Evolutionary conservation across 2,329 filamentous ascomycete species (phyloP).

Genomic region (Mycosphaerella sp.): DNA sequence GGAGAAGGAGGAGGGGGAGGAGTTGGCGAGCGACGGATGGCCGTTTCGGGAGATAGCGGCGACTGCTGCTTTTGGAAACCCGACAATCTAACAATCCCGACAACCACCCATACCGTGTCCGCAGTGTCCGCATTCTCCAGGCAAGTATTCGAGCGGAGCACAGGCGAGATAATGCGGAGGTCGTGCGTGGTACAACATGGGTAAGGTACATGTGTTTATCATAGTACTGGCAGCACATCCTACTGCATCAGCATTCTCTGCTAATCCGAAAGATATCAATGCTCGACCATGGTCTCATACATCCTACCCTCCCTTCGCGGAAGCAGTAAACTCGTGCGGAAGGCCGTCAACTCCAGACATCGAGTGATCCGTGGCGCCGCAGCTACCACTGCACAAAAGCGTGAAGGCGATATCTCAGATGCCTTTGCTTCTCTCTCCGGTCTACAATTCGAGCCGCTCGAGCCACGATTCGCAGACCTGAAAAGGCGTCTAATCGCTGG

Average conservation of each 20-base stretch:
- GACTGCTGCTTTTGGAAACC: not conserved
- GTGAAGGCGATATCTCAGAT: slow-evolving; percentile 47
- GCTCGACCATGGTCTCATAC: slow-evolving; percentile 10
- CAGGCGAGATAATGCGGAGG: no score
- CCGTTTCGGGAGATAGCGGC: no score
- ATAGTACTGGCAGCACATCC: not conserved
- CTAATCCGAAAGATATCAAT: not conserved
- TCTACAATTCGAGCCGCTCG: slow-evolving; percentile 41
- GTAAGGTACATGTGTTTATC: no score
- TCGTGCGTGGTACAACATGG: no score
- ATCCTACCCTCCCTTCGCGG: slow-evolving; percentile 8
- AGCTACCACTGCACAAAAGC: slow-evolving; percentile 35
- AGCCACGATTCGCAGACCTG: slow-evolving; percentile 42
- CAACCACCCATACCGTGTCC: not conserved
- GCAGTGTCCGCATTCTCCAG: not conserved
- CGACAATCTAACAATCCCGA: not conserved
- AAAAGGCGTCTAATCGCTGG: slow-evolving; percentile 43
- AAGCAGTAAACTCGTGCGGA: slow-evolving; percentile 5
- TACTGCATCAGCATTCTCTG: not conserved
- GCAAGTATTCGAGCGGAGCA: no score
- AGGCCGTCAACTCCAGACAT: not conserved
- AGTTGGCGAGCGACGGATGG: no score
- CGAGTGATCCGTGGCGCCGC: slow-evolving; percentile 19
- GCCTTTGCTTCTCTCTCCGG: slow-evolving; percentile 47
- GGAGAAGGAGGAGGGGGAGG: no score